These are phyloP conservation scores for Barbatosphaeria neglecta DNA, from an alignment of 495 filamentous ascomycete species.

Conservation along the genomic window DNA sequence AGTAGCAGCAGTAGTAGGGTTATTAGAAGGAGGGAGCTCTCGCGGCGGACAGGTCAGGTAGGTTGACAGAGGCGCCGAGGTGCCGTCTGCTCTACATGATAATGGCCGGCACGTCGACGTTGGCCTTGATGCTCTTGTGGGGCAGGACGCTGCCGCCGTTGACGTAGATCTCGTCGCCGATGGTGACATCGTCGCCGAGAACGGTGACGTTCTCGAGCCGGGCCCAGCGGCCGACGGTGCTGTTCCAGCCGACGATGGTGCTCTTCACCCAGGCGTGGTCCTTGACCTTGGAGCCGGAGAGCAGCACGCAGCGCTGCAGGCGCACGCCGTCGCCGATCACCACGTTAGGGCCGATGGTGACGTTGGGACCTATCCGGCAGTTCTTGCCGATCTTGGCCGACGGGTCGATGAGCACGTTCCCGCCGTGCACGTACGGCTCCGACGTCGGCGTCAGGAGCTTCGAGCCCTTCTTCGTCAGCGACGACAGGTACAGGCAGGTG, in stretches of 20 bases:
- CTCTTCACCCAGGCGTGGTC: constrained; percentile 99
- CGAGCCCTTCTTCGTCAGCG: constrained; percentile 82
- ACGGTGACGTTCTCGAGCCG: constrained; percentile 96
- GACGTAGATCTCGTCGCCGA: constrained; percentile 97
- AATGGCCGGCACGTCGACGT: constrained; percentile 85
- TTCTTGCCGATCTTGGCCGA: constrained; percentile 95
- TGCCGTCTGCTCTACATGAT: constrained; percentile 52
- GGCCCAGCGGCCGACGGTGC: constrained; percentile 89
- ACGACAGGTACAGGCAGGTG: constrained; percentile 93
- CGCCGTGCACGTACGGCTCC: constrained; percentile 79
- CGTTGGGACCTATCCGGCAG: constrained; percentile 96
- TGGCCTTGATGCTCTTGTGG: constrained; percentile 98
- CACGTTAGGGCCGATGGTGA: constrained; percentile 91
- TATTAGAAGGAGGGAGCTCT: not conserved
- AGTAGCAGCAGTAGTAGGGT: not conserved
- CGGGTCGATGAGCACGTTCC: constrained; percentile 94
- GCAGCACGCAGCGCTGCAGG: constrained; percentile 84
- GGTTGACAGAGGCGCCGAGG: not conserved
- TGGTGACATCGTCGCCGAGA: constrained; percentile 96
- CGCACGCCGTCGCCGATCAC: constrained; percentile 92
- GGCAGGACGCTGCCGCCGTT: constrained; percentile 94
- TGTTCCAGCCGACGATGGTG: constrained; percentile 99
- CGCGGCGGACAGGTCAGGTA: not conserved
- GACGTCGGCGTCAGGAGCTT: constrained; percentile 68
- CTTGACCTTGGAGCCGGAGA: constrained; percentile 87